Conservation (phyloP, 768 basidiomycete species). For the Suillus fuscotomentosus region DNA sequence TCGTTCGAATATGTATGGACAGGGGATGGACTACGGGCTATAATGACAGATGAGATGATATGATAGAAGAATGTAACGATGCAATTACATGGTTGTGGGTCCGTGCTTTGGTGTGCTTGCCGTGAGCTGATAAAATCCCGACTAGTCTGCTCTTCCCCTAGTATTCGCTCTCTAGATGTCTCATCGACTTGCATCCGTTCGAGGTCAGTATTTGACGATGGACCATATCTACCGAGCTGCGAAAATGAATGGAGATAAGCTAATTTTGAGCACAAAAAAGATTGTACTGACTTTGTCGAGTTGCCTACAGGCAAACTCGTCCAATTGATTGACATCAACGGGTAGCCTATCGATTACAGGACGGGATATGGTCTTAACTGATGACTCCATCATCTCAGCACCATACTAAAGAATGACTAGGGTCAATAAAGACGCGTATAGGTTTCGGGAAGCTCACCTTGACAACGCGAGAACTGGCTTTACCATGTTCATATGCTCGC, state of each 20-base stretch:
- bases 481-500: constrained; percentile 76
- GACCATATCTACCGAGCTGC: constrained; percentile 52
- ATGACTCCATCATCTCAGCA: constrained; percentile 83
- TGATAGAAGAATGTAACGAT: neutral
- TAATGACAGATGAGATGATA: neutral
- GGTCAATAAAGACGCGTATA: constrained; percentile 13
- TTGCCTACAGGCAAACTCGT: constrained; percentile 88
- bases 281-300: constrained; percentile 67
- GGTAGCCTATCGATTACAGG: constrained; percentile 82
- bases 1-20: constrained; percentile 6
- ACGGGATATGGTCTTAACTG: constrained; percentile 75
- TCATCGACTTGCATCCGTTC: constrained; percentile 29
- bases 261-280: neutral
- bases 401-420: constrained; percentile 55
- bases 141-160: constrained; percentile 3
- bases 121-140: neutral
- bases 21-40: constrained; percentile 6
- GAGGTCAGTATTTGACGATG: constrained; percentile 31
- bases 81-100: constrained; percentile 10
- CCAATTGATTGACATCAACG: constrained; percentile 69
- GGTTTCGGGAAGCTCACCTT: constrained; percentile 51
- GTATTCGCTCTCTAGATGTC: neutral
- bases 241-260: neutral
- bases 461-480: constrained; percentile 80
- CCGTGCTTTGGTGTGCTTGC: neutral